phyloP scores from a whole-genome alignment of 2,329 filamentous ascomycete species.

The Balansia obtecta region DNA sequence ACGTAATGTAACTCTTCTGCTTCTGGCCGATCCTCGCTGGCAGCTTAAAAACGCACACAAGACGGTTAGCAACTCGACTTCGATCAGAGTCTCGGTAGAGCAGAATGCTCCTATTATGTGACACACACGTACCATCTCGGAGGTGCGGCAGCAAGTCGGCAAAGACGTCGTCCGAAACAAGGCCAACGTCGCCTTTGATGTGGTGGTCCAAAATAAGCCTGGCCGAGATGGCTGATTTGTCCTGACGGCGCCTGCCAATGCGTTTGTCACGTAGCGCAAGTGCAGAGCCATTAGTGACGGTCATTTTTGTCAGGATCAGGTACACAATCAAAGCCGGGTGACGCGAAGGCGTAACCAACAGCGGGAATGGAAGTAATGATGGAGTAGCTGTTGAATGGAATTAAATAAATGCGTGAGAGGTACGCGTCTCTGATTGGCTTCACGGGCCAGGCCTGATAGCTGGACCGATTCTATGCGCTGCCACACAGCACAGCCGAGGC shows the following conservation, averaged over 20 bases:
- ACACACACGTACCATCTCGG: constrained; percentile 32
- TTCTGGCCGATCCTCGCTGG: constrained; percentile 23
- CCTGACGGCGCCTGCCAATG: constrained; percentile 42
- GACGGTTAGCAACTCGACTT: not conserved
- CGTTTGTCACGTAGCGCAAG: constrained; percentile 23
- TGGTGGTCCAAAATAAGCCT: constrained; percentile 75
- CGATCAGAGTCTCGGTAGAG: not conserved
- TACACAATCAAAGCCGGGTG: not conserved
- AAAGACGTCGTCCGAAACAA: constrained; percentile 79
- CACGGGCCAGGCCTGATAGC: too few relatives aligned
- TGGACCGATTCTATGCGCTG: too few relatives aligned
- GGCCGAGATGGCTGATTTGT: constrained; percentile 67
- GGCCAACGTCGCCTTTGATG: constrained; percentile 72
- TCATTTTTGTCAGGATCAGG: constrained; percentile 11
- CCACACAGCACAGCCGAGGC: too few relatives aligned
- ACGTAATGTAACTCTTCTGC: constrained; percentile 44
- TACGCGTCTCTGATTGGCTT: too few relatives aligned
- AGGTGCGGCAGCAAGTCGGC: constrained; percentile 63
- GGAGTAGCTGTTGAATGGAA: too few relatives aligned
- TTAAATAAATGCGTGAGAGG: too few relatives aligned
- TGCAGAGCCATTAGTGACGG: constrained; percentile 17
- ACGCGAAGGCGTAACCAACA: not conserved
- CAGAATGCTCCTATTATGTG: not conserved
- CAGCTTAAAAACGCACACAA: constrained; percentile 9
- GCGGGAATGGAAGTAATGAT: not conserved